These are phyloP conservation scores for Adansonia rubrostipa DNA, from an alignment of 441 rosid genomes.

Conservation along the genomic window DNA sequence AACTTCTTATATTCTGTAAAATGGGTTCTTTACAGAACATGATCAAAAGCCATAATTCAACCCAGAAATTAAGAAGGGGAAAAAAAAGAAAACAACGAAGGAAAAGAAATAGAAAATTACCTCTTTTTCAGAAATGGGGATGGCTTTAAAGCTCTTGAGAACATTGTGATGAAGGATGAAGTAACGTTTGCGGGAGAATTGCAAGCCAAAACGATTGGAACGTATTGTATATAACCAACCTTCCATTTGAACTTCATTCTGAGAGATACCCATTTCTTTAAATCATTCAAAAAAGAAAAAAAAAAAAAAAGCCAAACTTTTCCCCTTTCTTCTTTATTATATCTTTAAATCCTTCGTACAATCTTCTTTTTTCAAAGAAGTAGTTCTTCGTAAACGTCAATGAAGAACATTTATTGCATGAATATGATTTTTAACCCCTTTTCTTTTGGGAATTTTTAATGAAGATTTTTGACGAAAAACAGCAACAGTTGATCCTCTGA, in stretches of 20 bases:
- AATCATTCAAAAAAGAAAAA: slow-evolving; percentile 11
- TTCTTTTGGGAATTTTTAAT: background rate
- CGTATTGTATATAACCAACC: slow-evolving; percentile 89
- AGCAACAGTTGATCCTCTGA: slow-evolving; percentile 53
- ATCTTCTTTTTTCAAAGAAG: background rate
- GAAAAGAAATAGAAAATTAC: slow-evolving; percentile 32
- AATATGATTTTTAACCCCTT: background rate
- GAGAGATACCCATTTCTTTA: slow-evolving; percentile 42
- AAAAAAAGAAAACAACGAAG: background rate
- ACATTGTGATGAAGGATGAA: slow-evolving; percentile 60
- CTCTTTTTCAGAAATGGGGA: slow-evolving; percentile 62
- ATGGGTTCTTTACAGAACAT: slow-evolving; percentile 19
- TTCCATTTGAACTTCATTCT: slow-evolving; percentile 63
- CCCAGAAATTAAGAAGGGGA: background rate
- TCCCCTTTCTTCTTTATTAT: background rate
- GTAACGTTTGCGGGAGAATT: slow-evolving; percentile 75
- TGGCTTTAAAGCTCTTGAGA: slow-evolving; percentile 68
- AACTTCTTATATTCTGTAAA: slow-evolving; percentile 12
- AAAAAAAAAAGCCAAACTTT: slow-evolving; percentile 11
- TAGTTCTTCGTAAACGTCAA: background rate
- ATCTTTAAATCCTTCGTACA: background rate
- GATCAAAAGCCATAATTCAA: slow-evolving; percentile 2
- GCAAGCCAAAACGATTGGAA: slow-evolving; percentile 78
- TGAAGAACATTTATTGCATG: slow-evolving; percentile 14
- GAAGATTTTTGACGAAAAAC: background rate